Evolutionary conservation across 805 yeast species (phyloP).

Genomic region (Soucietia sequanensis): DNA sequence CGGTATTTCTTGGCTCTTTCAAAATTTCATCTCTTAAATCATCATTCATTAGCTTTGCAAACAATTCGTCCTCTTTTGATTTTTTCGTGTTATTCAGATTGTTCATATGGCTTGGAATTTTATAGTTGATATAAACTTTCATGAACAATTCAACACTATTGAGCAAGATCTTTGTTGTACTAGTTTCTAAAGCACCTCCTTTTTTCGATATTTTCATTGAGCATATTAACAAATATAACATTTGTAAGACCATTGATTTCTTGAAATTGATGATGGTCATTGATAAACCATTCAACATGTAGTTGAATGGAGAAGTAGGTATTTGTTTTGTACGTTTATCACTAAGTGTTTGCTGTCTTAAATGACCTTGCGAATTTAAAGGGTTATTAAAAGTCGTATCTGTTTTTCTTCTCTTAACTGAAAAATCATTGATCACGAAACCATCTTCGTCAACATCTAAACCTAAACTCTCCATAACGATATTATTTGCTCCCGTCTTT

Average conservation of each 20-base stretch:
- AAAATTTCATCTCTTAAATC: conserved; percentile 38
- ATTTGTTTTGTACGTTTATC: conserved; percentile 23
- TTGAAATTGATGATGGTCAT: conserved; percentile 43
- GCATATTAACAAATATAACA: conserved; percentile 42
- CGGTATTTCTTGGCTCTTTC: conserved; percentile 25
- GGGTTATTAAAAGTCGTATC: background rate
- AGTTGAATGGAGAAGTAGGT: conserved; percentile 39
- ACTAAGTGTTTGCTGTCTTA: conserved; percentile 3
- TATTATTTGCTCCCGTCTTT: conserved; percentile 10
- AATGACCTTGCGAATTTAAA: conserved; percentile 2
- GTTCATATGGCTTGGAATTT: conserved; percentile 14
- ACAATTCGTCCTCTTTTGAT: conserved; percentile 36
- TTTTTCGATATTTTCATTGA: conserved; percentile 33
- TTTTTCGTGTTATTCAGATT: conserved; percentile 12
- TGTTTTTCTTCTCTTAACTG: conserved; percentile 32
- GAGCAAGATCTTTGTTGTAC: conserved; percentile 18
- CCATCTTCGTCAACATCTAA: conserved; percentile 46
- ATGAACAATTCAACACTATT: conserved; percentile 33
- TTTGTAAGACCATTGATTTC: conserved; percentile 40
- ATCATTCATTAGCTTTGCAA: conserved; percentile 36
- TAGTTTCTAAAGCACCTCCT: conserved; percentile 14
- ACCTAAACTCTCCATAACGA: conserved; percentile 36
- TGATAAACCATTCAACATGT: conserved; percentile 42
- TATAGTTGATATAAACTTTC: conserved; percentile 38
- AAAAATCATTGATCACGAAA: conserved; percentile 43